These are phyloP conservation scores for Chiua virens DNA, from an alignment of 768 basidiomycete species.

Conservation along the genomic window DNA sequence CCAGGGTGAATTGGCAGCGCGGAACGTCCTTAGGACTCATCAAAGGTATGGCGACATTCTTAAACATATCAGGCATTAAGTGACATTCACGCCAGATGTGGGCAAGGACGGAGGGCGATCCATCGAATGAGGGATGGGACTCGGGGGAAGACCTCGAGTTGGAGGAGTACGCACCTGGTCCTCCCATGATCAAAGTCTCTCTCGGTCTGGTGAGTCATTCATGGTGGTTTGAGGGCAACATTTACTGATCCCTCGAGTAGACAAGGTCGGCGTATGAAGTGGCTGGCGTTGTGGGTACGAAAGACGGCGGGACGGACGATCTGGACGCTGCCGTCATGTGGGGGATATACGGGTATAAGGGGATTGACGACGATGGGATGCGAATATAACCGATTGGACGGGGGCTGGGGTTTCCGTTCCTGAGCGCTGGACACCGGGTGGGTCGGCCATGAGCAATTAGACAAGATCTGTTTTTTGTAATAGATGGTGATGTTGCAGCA, in stretches of 20 bases:
- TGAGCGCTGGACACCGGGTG: no score
- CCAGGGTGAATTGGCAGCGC: constrained; percentile 52
- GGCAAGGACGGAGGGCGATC: background rate
- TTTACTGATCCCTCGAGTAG: constrained; percentile 15
- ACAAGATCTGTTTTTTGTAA: no score
- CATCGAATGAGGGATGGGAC: background rate
- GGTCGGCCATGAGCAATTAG: no score
- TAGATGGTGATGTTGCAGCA: no score
- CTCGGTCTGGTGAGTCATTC: constrained; percentile 50
- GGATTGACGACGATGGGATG: constrained; percentile 30
- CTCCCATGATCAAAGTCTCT: constrained; percentile 61
- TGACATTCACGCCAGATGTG: background rate
- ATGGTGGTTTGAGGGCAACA: background rate
- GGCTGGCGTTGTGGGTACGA: constrained; percentile 43
- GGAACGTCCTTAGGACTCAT: constrained; percentile 54
- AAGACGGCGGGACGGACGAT: constrained; percentile 46
- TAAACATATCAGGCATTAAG: background rate
- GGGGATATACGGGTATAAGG: constrained; percentile 43
- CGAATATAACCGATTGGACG: background rate
- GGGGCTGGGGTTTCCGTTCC: no score
- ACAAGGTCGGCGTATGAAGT: constrained; percentile 48
- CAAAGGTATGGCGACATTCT: constrained; percentile 13
- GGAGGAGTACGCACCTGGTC: constrained; percentile 45
- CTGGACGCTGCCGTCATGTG: constrained; percentile 48
- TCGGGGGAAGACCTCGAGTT: constrained; percentile 21